Conservation (phyloP, 1,284 basidiomycete species). For the Ustilago lituana region DNA sequence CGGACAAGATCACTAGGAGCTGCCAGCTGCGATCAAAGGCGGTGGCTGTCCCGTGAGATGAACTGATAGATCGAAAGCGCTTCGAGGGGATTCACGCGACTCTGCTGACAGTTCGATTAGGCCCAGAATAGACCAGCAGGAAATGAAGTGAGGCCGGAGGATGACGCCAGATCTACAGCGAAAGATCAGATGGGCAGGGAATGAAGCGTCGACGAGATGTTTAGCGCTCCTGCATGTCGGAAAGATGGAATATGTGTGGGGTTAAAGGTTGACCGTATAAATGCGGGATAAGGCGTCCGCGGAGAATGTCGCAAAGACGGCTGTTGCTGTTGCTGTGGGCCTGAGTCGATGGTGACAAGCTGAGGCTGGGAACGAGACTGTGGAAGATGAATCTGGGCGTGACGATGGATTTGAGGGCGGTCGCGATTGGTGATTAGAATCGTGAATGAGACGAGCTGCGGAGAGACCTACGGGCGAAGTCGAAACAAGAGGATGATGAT, state of each 20-base stretch:
- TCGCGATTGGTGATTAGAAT: too few species aligned
- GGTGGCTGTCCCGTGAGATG: not conserved
- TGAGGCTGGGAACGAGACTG: too few species aligned
- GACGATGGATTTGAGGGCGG: too few species aligned
- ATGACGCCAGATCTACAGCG: conserved; percentile 10
- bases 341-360: too few species aligned
- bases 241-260: not conserved
- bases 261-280: not conserved
- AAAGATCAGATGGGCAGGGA: conserved; percentile 10
- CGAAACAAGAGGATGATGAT: too few species aligned
- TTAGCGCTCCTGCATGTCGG: conserved; percentile 27
- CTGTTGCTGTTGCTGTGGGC: too few species aligned
- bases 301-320: too few species aligned
- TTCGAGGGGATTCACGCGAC: too few species aligned
- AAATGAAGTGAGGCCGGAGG: conserved; percentile 3
- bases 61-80: too few species aligned
- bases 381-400: not conserved
- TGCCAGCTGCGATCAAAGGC: not conserved
- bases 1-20: not conserved
- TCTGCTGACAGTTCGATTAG: not conserved
- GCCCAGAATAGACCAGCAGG: not conserved
- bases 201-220: conserved; percentile 4
- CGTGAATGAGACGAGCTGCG: too few species aligned
- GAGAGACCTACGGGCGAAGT: too few species aligned
- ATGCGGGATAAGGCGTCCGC: not conserved